phyloP scores from a whole-genome alignment of 306 rosid genomes.

The Cyamopsis tetragonoloba region DNA sequence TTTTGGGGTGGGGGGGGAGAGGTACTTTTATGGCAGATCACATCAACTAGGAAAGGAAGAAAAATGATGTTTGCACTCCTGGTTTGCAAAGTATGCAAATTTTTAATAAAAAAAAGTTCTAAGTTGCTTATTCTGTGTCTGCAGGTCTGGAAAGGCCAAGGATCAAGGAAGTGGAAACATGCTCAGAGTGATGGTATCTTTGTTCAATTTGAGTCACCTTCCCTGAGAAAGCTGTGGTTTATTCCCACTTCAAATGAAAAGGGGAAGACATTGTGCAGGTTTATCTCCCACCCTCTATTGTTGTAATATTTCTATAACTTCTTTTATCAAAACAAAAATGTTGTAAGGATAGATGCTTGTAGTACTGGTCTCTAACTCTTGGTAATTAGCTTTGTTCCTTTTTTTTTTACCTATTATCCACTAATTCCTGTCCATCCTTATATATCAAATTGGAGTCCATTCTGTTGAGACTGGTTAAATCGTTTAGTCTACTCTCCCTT shows the following conservation, averaged over 20 bases:
- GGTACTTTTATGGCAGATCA: neutral
- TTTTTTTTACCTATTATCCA: neutral
- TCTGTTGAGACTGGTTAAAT: neutral
- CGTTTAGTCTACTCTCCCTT: neutral
- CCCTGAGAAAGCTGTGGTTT: conserved; percentile 79
- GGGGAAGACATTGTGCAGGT: conserved; percentile 93
- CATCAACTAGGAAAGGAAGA: neutral
- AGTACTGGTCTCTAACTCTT: neutral
- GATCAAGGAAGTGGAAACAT: conserved; percentile 91
- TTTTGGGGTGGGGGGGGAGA: neutral
- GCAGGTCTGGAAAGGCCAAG: conserved; percentile 99
- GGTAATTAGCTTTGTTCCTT: neutral
- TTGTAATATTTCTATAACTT: no score
- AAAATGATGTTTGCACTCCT: neutral
- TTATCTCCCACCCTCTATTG: conserved; percentile 30
- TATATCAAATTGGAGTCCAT: neutral
- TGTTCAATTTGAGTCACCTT: conserved; percentile 81
- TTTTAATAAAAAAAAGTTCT: neutral
- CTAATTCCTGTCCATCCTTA: neutral
- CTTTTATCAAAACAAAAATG: neutral
- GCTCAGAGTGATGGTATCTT: conserved; percentile 93
- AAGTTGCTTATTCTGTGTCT: conserved; percentile 18
- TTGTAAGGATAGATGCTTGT: neutral
- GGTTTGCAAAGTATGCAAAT: neutral
- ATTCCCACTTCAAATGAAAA: conserved; percentile 77